A percentile compares a stretch with the other conserved stretches of the same genome.
These are phyloP conservation scores for Naganishia sp. DNA, from an alignment of 1,284 basidiomycete genomes.

Conservation along the genomic window DNA sequence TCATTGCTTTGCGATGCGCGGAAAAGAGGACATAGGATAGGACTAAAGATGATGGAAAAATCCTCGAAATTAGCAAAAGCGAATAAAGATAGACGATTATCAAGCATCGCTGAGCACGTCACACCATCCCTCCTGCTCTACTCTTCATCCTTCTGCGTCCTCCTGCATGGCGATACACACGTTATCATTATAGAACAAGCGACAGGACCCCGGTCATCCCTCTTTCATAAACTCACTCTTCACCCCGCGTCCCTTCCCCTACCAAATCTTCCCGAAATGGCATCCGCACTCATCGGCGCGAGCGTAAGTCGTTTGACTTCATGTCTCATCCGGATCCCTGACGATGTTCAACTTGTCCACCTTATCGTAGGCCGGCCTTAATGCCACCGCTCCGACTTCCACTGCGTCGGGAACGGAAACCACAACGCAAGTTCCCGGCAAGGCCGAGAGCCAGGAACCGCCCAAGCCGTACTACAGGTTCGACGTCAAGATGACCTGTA, in stretches of 20 bases:
- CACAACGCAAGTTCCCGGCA: slow-evolving; percentile 24
- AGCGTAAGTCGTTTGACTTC: slow-evolving; percentile 8
- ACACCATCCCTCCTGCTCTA: not conserved
- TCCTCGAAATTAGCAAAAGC: not conserved
- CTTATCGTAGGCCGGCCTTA: slow-evolving; percentile 11
- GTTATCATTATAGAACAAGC: too few species aligned
- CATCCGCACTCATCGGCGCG: slow-evolving; percentile 23
- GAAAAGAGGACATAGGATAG: not conserved
- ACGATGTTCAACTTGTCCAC: not conserved
- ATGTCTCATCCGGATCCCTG: not conserved
- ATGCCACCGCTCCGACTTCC: not conserved
- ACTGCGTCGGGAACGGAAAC: slow-evolving; percentile 9
- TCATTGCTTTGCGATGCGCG: not conserved
- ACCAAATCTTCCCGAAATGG: slow-evolving; percentile 8
- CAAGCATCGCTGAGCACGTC: not conserved
- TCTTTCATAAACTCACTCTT: not conserved
- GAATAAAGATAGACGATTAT: not conserved
- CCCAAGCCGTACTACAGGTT: slow-evolving; percentile 50
- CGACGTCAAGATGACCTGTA: slow-evolving; percentile 54
- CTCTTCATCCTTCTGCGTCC: not conserved
- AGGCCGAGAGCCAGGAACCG: slow-evolving; percentile 19
- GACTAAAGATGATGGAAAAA: not conserved
- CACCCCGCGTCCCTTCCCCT: not conserved
- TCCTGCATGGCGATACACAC: too few species aligned
- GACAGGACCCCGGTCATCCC: not conserved